phyloP scores from a whole-genome alignment of 257 asterid genomes.

The Paraleonurus japonicus region DNA sequence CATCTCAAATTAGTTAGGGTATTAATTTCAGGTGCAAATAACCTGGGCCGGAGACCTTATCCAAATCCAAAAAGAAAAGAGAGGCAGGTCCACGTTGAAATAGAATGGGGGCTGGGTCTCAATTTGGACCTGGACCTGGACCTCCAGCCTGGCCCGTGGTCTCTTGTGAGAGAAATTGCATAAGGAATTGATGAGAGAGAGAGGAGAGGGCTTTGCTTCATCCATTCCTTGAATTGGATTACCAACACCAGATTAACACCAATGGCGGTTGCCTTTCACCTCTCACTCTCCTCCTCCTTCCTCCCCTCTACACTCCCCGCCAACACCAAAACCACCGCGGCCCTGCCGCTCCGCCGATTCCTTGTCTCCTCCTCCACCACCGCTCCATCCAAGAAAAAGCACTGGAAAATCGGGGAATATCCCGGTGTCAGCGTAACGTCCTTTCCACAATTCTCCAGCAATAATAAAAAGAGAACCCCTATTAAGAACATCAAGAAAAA shows the following conservation, averaged over 20 bases:
- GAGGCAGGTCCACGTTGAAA: too few relatives aligned
- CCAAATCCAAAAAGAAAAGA: too few relatives aligned
- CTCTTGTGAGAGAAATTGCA: too few relatives aligned
- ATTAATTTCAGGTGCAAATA: too few relatives aligned
- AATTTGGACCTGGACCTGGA: neutral
- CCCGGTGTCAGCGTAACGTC: constrained; percentile 53
- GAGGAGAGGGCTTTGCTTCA: neutral
- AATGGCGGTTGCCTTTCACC: constrained; percentile 37
- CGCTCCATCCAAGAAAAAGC: constrained; percentile 44
- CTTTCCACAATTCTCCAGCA: constrained; percentile 25
- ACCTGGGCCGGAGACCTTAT: too few relatives aligned
- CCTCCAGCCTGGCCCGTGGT: too few relatives aligned
- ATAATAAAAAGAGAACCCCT: constrained; percentile 43
- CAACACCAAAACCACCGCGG: constrained; percentile 18
- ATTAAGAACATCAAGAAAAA: constrained; percentile 74
- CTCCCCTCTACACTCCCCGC: constrained; percentile 44
- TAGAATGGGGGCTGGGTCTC: neutral
- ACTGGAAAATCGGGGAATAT: constrained; percentile 73
- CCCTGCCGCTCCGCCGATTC: constrained; percentile 34
- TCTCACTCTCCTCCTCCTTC: constrained; percentile 58
- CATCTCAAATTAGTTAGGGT: too few relatives aligned
- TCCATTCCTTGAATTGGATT: constrained; percentile 4
- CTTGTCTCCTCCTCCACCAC: constrained; percentile 24
- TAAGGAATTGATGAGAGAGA: too few relatives aligned
- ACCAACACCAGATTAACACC: neutral